These are phyloP conservation scores for Desmodesmus armatus DNA, from an alignment of 139 green algal species.

Conservation along the genomic window DNA sequence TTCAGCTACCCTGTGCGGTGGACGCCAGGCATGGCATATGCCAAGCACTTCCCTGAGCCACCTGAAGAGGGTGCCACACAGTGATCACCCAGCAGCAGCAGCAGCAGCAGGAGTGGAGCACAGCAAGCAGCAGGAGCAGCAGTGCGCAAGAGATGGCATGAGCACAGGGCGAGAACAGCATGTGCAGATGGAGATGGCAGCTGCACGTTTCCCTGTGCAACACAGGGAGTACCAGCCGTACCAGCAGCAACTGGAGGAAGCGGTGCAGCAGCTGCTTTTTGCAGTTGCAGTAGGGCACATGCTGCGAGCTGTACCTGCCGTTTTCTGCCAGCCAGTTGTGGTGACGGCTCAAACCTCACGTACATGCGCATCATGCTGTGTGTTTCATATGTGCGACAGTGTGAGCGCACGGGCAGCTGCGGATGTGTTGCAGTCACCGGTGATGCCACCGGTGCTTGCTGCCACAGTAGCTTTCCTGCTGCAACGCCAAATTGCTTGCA, in stretches of 20 bases:
- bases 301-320: neutral
- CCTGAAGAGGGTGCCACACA: conserved; percentile 7
- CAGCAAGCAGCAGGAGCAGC: neutral
- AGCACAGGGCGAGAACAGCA: neutral
- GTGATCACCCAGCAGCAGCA: neutral
- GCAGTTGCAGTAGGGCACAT: neutral
- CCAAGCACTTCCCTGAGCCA: conserved; percentile 23
- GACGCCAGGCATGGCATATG: conserved; percentile 60
- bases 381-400: neutral
- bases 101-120: neutral
- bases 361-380: neutral
- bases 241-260: neutral
- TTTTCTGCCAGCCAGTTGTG: neutral
- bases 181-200: too few relatives aligned
- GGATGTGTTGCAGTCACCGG: neutral
- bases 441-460: neutral
- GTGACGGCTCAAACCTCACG: neutral
- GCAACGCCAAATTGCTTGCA: too few relatives aligned
- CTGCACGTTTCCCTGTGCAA: neutral
- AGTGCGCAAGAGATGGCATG: neutral
- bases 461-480: neutral
- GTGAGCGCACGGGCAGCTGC: neutral
- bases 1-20: conserved; percentile 62
- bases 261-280: neutral
- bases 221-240: neutral